Evolutionary conservation across 306 rosid species (phyloP), one percentile per base, ranked within the genome.

Genomic region (Carpinus fangiana): DNA sequence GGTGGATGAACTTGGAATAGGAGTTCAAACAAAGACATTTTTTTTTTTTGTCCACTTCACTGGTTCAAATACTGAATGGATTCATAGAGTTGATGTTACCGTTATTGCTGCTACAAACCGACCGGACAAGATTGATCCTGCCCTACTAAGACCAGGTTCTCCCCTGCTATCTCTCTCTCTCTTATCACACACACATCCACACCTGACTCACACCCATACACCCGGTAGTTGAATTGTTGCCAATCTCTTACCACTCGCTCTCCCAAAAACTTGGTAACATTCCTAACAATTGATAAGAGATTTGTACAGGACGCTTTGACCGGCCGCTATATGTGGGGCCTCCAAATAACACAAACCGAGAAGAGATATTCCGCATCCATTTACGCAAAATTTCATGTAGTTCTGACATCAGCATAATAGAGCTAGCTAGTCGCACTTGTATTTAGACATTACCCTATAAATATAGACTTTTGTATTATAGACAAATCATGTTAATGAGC

Each of bases 61-160:
- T 23, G 26, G 26, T 23, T 23, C 26, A 23, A 23, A 23, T 23
- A 23, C 26, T 23, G 26, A 23, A 23, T 23, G 26, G 26, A 23
- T 23, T 76, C 90, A 90, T 75, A 92, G 97, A 85, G 93, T 86
- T 74, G 78, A 89, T 77, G 98, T 94, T 72, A 85, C 92, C 70
- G 97, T 94, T 73, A 87, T 94, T 74, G 98, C 97, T 79, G 97
- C 98, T 61, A 94, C 98, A 65, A 94, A 94, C 86, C 84, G 95
- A 75, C 98, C 97, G 2, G 98, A 94, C 89, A 94, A 88, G 87
- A 92, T 92, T 73, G 93, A 90, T 78, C 84, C 91, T 76, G 98
- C 98, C 46, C 95, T 94, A 68, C 84, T 94, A 76, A 87, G 97
- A 81, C 98, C 94, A 88, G 97, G 98, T 92, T 75, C 61, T 67